phyloP scores from a whole-genome alignment of 2,329 filamentous ascomycete genomes.

The Trichoderma harzianum region DNA sequence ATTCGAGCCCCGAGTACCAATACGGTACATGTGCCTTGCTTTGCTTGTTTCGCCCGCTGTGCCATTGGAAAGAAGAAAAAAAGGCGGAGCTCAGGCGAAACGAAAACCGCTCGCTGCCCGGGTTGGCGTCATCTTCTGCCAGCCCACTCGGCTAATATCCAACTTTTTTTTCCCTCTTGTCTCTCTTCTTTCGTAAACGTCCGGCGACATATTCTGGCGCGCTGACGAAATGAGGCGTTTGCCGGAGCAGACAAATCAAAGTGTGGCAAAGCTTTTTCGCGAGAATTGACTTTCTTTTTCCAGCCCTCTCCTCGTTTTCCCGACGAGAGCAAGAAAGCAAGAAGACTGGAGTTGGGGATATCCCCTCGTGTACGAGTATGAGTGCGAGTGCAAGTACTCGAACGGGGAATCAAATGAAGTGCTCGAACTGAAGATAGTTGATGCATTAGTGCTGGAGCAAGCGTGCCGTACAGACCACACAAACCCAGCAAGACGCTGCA shows the following conservation, averaged over 20 bases:
- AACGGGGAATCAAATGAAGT: neutral
- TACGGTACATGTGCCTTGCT: neutral
- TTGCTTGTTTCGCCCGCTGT: neutral
- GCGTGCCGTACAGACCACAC: neutral
- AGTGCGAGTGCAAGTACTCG: too few relatives aligned
- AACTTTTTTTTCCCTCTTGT: neutral
- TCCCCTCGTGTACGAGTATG: neutral
- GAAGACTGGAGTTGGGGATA: neutral
- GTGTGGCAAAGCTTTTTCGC: neutral
- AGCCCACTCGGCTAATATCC: conserved; percentile 9
- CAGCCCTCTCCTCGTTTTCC: neutral
- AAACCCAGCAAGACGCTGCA: neutral
- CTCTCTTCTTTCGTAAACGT: neutral
- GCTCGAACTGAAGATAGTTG: neutral
- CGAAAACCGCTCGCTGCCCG: neutral
- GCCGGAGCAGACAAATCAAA: neutral
- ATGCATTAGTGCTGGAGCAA: neutral
- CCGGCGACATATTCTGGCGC: neutral
- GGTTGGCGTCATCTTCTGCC: neutral
- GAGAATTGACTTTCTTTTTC: conserved; percentile 3
- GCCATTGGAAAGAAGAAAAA: neutral
- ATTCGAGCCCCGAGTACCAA: neutral
- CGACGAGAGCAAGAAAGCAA: neutral
- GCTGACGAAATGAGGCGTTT: conserved; percentile 12
- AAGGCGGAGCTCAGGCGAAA: neutral